These are phyloP conservation scores for Cytospora leucostoma DNA, from an alignment of 2,329 filamentous ascomycete species.

Conservation along the genomic window DNA sequence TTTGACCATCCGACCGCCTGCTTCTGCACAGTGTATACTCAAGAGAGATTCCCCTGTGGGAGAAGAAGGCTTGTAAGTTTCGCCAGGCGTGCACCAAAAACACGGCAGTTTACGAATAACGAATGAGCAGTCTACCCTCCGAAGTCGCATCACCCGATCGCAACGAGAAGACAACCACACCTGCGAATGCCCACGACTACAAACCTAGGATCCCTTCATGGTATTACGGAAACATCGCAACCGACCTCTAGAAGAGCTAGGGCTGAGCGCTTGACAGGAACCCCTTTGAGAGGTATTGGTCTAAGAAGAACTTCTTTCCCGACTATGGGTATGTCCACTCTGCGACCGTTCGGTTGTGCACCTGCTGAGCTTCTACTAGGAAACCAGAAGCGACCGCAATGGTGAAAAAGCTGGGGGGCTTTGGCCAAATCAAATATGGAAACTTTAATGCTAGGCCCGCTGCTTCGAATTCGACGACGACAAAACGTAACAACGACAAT, in stretches of 20 bases:
- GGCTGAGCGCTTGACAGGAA: constrained; percentile 24
- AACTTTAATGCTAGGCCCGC: neutral
- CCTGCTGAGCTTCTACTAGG: constrained; percentile 16
- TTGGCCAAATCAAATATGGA: neutral
- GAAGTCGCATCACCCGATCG: constrained; percentile 1
- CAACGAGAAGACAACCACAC: neutral
- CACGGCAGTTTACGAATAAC: neutral
- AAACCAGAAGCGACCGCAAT: constrained; percentile 14
- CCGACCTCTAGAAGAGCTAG: neutral
- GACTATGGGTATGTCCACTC: constrained; percentile 43
- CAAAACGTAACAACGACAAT: constrained; percentile 19
- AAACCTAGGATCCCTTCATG: constrained; percentile 11
- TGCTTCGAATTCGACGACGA: neutral
- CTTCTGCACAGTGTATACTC: neutral
- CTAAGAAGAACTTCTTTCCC: constrained; percentile 42
- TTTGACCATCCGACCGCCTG: neutral
- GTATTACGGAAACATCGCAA: constrained; percentile 3
- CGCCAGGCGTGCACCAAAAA: neutral
- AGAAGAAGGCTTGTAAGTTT: neutral
- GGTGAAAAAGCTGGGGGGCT: neutral
- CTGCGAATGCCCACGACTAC: neutral
- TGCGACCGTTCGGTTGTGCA: constrained; percentile 14
- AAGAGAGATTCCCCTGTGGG: neutral
- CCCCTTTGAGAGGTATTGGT: constrained; percentile 35
- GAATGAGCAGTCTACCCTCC: neutral